Percentiles rank a stretch among this genome's conserved stretches.
Conservation (phyloP, 2,329 filamentous ascomycete genomes). For the Pseudogymnoascus sp. region DNA sequence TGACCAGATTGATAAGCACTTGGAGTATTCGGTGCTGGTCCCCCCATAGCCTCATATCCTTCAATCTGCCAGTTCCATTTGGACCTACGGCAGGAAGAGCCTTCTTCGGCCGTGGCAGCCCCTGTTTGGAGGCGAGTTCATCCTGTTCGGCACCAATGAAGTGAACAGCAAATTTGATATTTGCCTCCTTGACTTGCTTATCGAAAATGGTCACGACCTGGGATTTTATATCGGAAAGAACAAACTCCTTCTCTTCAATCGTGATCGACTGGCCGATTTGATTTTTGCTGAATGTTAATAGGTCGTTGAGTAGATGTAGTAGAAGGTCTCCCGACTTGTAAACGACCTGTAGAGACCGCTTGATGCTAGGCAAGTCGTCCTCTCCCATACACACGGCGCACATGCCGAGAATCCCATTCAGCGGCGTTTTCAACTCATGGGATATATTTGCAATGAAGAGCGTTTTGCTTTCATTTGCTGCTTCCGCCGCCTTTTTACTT, state of each 20-base stretch:
- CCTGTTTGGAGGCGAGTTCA: constrained; percentile 13
- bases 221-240: constrained; percentile 71
- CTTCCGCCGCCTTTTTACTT: constrained; percentile 85
- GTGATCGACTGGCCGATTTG: constrained; percentile 79
- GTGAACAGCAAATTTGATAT: constrained; percentile 63
- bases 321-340: constrained; percentile 84
- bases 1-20: constrained; percentile 88
- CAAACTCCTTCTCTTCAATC: constrained; percentile 78
- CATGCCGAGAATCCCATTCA: constrained; percentile 95
- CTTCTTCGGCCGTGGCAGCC: constrained; percentile 20
- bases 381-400: constrained; percentile 90
- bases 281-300: constrained; percentile 90
- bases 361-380: constrained; percentile 67
- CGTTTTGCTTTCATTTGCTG: constrained; percentile 95
- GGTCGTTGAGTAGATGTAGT: constrained; percentile 77
- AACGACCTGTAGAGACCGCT: constrained; percentile 75
- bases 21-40: constrained; percentile 86
- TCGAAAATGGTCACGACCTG: constrained; percentile 83
- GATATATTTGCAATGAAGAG: constrained; percentile 94
- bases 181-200: constrained; percentile 74
- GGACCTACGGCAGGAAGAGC: constrained; percentile 53
- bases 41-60: constrained; percentile 82
- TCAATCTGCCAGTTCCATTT: constrained; percentile 58
- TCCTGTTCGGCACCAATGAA: constrained; percentile 49
- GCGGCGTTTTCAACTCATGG: constrained; percentile 79